Conservation (phyloP, 75 land plant genomes). For the Azolla pinnata region DNA sequence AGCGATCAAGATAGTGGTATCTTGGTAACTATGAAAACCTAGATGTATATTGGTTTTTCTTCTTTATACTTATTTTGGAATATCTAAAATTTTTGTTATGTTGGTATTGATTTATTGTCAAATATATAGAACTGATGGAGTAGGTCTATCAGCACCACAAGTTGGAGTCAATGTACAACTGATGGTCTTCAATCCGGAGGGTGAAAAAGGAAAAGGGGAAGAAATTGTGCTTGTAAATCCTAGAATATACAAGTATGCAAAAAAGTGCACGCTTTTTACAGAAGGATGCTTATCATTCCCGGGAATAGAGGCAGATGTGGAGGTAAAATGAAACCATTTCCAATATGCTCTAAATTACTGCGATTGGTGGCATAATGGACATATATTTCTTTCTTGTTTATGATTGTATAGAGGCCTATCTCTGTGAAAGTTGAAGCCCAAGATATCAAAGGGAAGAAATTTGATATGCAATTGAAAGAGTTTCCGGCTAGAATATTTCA, state of each 20-base stretch:
- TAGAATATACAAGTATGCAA: constrained; percentile 51
- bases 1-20: too few relatives aligned
- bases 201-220: constrained; percentile 80
- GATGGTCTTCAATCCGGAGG: constrained; percentile 95
- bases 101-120: too few relatives aligned
- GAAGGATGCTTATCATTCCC: constrained; percentile 98
- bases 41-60: too few relatives aligned
- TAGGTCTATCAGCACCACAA: constrained; percentile 95
- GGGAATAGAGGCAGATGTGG: constrained; percentile 65
- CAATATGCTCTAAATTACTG: too few relatives aligned
- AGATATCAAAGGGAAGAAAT: constrained; percentile 65
- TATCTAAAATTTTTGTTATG: too few relatives aligned
- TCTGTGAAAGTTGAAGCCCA: constrained; percentile 74
- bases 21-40: too few relatives aligned
- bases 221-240: constrained; percentile 90
- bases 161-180: constrained; percentile 92
- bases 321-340: constrained; percentile 30
- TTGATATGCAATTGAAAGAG: constrained; percentile 49
- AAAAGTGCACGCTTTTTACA: constrained; percentile 34
- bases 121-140: constrained; percentile 98
- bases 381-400: too few relatives aligned
- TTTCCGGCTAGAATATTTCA: constrained; percentile 89
- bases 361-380: too few relatives aligned
- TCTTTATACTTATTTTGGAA: too few relatives aligned
- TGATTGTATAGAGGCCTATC: constrained; percentile 66